Evolutionary conservation across 2,329 filamentous ascomycete species (phyloP).

Genomic region (Raffaelea ambrosiae): DNA sequence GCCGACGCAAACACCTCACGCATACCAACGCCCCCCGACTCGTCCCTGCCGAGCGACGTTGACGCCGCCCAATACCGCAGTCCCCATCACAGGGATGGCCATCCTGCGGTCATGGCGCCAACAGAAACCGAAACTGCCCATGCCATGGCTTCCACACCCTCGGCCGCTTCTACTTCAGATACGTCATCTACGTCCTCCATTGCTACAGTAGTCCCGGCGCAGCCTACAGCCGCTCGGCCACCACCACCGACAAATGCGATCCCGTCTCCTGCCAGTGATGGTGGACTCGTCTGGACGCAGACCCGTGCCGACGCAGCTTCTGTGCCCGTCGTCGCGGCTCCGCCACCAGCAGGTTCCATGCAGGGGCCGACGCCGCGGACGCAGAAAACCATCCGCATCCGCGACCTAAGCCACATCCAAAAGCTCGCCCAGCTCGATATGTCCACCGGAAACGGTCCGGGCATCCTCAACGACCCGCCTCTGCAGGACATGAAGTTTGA

Average conservation of each 20-base stretch:
- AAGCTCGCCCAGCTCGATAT: constrained; percentile 75
- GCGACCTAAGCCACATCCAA: constrained; percentile 85
- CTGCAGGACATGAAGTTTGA: constrained; percentile 66
- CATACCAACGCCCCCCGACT: constrained; percentile 47
- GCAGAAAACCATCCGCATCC: constrained; percentile 63
- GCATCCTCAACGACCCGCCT: constrained; percentile 41
- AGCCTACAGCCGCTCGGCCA: constrained; percentile 8
- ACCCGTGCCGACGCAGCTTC: constrained; percentile 4
- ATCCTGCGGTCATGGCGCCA: constrained; percentile 11
- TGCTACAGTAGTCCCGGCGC: constrained; percentile 16
- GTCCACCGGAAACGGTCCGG: constrained; percentile 42
- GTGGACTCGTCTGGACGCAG: constrained; percentile 14
- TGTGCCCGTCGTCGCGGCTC: constrained; percentile 15
- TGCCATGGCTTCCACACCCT: constrained; percentile 4
- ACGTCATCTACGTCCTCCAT: constrained; percentile 15
- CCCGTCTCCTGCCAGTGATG: constrained; percentile 28
- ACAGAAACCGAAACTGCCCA: constrained; percentile 9
- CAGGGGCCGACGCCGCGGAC: constrained; percentile 23
- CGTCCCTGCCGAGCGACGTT: constrained; percentile 30
- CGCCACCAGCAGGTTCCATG: constrained; percentile 16
- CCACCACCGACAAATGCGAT: constrained; percentile 15
- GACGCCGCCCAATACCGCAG: neutral
- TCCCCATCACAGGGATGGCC: constrained; percentile 5
- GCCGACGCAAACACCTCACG: constrained; percentile 33
- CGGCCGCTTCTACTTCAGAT: constrained; percentile 1